A percentile compares a stretch with the other conserved stretches of the same genome.
These are phyloP conservation scores for Thalia dealbata DNA, from an alignment of 176 grass and related monocot species.

Conservation along the genomic window DNA sequence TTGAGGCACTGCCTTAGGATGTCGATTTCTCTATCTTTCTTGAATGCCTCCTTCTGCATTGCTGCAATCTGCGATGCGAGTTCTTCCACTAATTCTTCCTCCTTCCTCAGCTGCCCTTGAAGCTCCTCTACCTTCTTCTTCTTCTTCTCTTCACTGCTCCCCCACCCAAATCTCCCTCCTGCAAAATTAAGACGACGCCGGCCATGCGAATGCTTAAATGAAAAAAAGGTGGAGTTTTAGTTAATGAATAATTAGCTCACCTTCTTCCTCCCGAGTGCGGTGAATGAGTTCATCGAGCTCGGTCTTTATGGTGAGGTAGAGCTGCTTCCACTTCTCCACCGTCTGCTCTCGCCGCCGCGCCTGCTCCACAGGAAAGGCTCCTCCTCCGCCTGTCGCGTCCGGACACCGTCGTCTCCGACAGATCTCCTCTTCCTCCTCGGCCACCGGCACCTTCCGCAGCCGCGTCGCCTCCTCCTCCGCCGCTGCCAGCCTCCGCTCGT, in stretches of 20 bases:
- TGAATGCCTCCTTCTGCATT: constrained; percentile 2
- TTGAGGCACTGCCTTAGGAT: constrained; percentile 14
- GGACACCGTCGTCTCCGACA: too few species aligned
- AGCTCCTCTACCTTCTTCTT: constrained; percentile 2
- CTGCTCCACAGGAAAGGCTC: not conserved
- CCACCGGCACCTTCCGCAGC: too few species aligned
- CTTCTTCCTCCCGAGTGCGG: not conserved
- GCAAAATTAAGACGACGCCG: not conserved
- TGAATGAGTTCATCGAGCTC: constrained; percentile 7
- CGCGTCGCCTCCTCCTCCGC: constrained; percentile 27
- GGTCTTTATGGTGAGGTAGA: constrained; percentile 29
- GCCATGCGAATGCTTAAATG: too few species aligned
- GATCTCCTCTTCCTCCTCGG: too few species aligned
- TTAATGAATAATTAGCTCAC: not conserved
- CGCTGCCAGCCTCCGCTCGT: constrained; percentile 18
- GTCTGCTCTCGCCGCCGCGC: not conserved
- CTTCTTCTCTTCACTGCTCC: constrained; percentile 3
- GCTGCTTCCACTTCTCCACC: constrained; percentile 18
- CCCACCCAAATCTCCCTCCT: constrained; percentile 17
- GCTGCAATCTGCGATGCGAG: not conserved
- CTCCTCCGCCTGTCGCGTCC: too few species aligned
- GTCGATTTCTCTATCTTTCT: constrained; percentile 16
- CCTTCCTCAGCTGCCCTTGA: not conserved
- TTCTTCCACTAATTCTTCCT: not conserved
- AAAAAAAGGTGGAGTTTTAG: too few species aligned